Evolutionary conservation across 495 filamentous ascomycete species (phyloP), one percentile per base, ranked within the genome.

Genomic region (Penicillium turbatum): DNA sequence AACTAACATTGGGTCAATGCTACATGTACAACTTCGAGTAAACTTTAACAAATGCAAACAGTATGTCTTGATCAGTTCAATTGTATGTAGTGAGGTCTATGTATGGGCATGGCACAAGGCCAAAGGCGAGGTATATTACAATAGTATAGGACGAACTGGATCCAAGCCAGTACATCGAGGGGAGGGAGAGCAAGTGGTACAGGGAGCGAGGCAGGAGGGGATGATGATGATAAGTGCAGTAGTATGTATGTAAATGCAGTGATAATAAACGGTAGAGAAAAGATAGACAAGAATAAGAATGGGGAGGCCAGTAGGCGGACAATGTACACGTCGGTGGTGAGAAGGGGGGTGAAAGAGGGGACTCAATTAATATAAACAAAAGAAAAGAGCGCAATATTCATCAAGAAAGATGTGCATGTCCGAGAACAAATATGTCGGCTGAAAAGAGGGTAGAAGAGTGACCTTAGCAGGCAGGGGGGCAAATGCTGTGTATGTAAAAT

Each of bases 51-150:
- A 24, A 4, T 24, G 21, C 21, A 24, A 24, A 24, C 21, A 4
- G 7, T 13, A 19, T 30, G 6, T 39, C 6, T 44, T 6, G 21
- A 37, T n/a, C 21, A 41, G 46, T 16, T 19, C 40, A 7, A 39
- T 11, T 59, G 15, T 55, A 44, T 55, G 24, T 52, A 63, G 60
- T 55, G 48, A 43, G 13, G 43, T 34, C 52, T 65, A 62, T 64
- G 60, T 68, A 68, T 63, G 36, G 55, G 47, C 39, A 42, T 46
- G 60, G 47, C 64, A 43, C 64, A 48, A 43, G 21, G 43, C 60
- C 60, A 41, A 57, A 57, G 40, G 32, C 6, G 54, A 60, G 53
- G 55, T 75, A 75, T 70, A 75, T 73, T 75, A 75, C 72, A 72
- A 68, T 38, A 59, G 50, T 59, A 65, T 52, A 57, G 48, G 56